A percentile compares a stretch with the other conserved stretches of the same genome.
phyloP scores from a whole-genome alignment of 306 rosid genomes.

The Acacia crassicarpa region DNA sequence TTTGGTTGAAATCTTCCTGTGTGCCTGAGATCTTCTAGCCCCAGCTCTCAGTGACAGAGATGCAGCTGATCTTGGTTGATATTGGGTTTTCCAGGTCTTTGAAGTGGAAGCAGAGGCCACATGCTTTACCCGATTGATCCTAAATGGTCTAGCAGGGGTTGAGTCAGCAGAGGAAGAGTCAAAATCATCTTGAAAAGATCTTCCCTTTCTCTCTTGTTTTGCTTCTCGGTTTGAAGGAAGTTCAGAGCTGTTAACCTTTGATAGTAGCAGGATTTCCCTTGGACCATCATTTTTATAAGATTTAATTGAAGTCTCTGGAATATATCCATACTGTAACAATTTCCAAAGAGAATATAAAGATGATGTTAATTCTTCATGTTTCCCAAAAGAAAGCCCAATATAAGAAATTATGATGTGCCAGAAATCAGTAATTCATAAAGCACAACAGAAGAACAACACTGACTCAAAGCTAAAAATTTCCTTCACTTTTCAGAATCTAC shows the following conservation, averaged over 20 bases:
- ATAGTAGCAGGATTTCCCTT: slow-evolving; percentile 2
- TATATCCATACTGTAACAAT: slow-evolving; percentile 31
- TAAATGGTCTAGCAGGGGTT: not conserved
- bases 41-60: slow-evolving; percentile 3
- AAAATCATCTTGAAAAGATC: not conserved
- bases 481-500: not conserved
- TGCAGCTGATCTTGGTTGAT: slow-evolving; percentile 22
- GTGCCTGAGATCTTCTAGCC: slow-evolving; percentile 34
- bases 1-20: slow-evolving; percentile 18
- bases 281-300: slow-evolving; percentile 14
- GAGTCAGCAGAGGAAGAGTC: slow-evolving; percentile 16
- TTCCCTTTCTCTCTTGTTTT: not conserved
- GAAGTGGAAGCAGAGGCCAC: not conserved
- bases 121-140: not conserved
- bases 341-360: slow-evolving; percentile 6
- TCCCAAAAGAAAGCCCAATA: not conserved
- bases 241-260: not conserved
- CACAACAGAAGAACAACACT: slow-evolving; percentile 16
- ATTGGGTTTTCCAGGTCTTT: slow-evolving; percentile 10
- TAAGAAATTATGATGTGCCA: not conserved
- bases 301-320: not conserved
- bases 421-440: slow-evolving; percentile 3
- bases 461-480: slow-evolving; percentile 12
- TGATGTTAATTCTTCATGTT: slow-evolving; percentile 10
- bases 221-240: slow-evolving; percentile 13